Base-by-base conservation (phyloP, 306 rosid genomes). In the Glycyrrhiza uralensis region DNA sequence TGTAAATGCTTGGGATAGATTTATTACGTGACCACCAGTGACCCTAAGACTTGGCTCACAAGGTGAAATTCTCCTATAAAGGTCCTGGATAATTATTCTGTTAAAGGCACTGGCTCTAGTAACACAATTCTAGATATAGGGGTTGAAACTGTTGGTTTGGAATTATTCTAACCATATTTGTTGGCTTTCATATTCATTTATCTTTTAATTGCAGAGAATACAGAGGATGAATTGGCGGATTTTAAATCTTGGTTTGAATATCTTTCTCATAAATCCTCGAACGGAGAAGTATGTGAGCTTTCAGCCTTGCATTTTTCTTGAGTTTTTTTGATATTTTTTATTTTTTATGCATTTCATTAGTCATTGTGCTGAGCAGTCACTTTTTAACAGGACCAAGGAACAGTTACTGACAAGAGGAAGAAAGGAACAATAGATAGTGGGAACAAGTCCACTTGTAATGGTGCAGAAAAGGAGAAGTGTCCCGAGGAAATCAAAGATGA, bases 151-250 rank as follows among this genome's bases (percentile, higher is more conserved):
- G 20, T 19, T 9, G 4, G 19, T 44, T 26, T 44, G 59, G 61
- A 51, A 29, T 42, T 17, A 3, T 13, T 61, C 65, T 35, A 32
- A 61, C 24, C 47, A 7, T 32, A 68, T 45, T 80, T 72, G 59
- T 46, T 71, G 70, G 9, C 47, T 71, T n/a, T 32, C 32, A n/a
- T 18, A 45, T 77, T 54, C 4, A 12, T 32, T 58, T 63, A 36
- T 72, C 54, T 52, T 14, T 28, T 66, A 13, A 24, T 66, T 76
- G 66, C 89, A 91, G 97, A 82, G 32, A 66, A 80, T 8, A 36
- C 82, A 30, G 82, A 85, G 44, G 63, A 65, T 58, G 97, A 95
- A 29, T 78, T 91, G 84, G 84, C 51, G 12, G 96, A 85, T 87
- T 86, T 91, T 50, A 84, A 84, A 67, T 80, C 72, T 15, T 78